phyloP scores from a whole-genome alignment of 768 basidiomycete genomes.

The Rubroboletus satanas region DNA sequence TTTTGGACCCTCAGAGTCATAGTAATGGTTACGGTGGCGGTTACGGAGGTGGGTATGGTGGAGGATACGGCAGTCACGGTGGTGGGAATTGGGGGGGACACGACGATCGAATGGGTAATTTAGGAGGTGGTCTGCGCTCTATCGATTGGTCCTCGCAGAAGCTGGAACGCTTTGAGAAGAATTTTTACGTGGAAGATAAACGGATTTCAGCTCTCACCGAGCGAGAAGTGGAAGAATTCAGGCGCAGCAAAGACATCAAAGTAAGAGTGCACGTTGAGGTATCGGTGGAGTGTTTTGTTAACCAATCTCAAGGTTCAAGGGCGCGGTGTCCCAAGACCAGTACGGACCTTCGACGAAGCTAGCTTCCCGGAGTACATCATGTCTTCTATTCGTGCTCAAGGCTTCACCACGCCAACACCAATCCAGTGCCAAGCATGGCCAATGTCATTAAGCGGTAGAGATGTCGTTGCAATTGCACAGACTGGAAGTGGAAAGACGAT shows the following conservation, averaged over 20 bases:
- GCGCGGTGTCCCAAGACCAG: constrained; percentile 80
- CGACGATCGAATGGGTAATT: constrained; percentile 69
- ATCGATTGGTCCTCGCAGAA: constrained; percentile 81
- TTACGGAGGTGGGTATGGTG: constrained; percentile 26
- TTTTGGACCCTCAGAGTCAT: constrained; percentile 22
- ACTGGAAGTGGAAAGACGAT: constrained; percentile 99
- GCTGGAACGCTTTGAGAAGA: constrained; percentile 91
- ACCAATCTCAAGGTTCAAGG: constrained; percentile 71
- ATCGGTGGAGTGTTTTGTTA: neutral
- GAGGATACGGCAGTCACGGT: constrained; percentile 29
- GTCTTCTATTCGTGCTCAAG: constrained; percentile 89
- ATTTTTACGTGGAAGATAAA: constrained; percentile 93
- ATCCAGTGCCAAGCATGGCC: constrained; percentile 99
- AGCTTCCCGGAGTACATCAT: constrained; percentile 97
- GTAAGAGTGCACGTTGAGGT: constrained; percentile 34
- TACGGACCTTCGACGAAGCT: constrained; percentile 88
- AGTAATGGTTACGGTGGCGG: constrained; percentile 35
- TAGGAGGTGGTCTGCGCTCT: constrained; percentile 76
- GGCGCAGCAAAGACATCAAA: constrained; percentile 81
- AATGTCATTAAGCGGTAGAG: constrained; percentile 92
- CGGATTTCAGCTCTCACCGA: constrained; percentile 74
- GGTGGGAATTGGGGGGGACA: constrained; percentile 35
- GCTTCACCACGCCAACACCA: constrained; percentile 85
- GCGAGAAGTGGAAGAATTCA: constrained; percentile 85
- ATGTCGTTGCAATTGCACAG: constrained; percentile 95